A percentile compares a stretch with the other conserved stretches of the same genome.
These are phyloP conservation scores for Phytophthora boehmeriae DNA, from an alignment of 352 stramenopile genomes.

Conservation along the genomic window DNA sequence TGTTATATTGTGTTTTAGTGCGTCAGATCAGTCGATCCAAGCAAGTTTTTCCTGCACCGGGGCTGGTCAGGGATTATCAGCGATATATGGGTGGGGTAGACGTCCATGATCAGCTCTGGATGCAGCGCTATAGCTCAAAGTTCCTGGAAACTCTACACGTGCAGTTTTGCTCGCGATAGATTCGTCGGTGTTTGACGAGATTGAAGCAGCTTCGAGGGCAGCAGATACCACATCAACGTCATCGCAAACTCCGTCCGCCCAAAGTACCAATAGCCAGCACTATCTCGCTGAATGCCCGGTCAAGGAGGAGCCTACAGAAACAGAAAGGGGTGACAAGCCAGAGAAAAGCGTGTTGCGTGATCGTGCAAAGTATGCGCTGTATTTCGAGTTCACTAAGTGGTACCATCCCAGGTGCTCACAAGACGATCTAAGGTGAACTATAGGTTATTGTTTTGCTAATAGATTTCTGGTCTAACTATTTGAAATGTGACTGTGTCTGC, in stretches of 20 bases:
- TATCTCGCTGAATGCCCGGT: not conserved
- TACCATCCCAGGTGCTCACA: not conserved
- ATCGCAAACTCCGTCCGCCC: too few species aligned
- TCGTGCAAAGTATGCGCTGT: not conserved
- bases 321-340: not conserved
- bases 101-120: not conserved
- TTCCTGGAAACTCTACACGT: not conserved
- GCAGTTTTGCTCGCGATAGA: not conserved
- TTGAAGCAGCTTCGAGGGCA: too few species aligned
- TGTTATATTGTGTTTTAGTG: not conserved
- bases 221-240: too few species aligned
- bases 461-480: not conserved
- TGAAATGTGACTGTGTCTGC: not conserved
- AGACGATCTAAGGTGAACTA: not conserved
- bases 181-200: not conserved
- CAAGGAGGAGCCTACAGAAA: not conserved
- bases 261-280: too few species aligned
- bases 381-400: not conserved
- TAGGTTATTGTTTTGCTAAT: not conserved
- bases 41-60: not conserved
- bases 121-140: too few species aligned
- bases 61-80: too few species aligned
- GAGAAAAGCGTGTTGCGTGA: not conserved
- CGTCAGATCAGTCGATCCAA: not conserved
- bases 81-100: too few species aligned